Base-by-base conservation (phyloP, 148 eudicot species). In the Chenopodium quinoa region DNA sequence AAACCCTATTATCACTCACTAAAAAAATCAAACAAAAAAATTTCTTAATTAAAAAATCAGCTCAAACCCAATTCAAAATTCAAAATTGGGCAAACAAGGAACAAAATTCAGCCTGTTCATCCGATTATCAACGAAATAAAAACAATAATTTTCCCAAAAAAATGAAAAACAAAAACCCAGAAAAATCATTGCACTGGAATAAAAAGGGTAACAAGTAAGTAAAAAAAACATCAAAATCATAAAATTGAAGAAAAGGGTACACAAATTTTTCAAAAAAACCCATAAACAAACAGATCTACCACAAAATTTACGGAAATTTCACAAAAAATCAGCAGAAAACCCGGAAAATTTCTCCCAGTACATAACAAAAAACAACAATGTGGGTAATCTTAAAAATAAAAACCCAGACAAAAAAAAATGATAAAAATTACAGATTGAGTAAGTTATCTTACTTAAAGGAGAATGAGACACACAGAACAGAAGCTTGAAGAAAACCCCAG, bases 401-500 rank as follows among this genome's bases (percentile, higher is more conserved):
- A 75, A 62, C 47, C 4, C 19, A 77, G 16, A 56, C 31, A 19
- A 27, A 5, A 23, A 23, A 68, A 81, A 72, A 31, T 8, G 44
- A 40, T 40, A 3, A 71, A 63, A 64, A 50, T 50, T 19, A 56
- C 19, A 66, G 47, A 50, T 25, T 34, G 32, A 54, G 52, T 44
- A 11, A 34, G 40, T 31, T 40, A 50, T 72, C 81, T 81, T 81
- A 84, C 86, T 64, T 71, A 48, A n/a, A 46, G 23, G 69, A 52
- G 73, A 84, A 66, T 56, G 78, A 78, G 84, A 80, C 86, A 81
- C 84, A 52, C 77, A 74, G 77, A 23, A 78, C 84, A 84, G 72
- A 79, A 80, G 72, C 84, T 84, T 83, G 68, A 75, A 68, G 50
- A 16, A 71, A 22, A 71, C 12, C 75, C 52, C 75, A 77, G 20